These are phyloP conservation scores for Globisporangium rhizosaccharum DNA, from an alignment of 352 stramenopile genomes.

Conservation along the genomic window DNA sequence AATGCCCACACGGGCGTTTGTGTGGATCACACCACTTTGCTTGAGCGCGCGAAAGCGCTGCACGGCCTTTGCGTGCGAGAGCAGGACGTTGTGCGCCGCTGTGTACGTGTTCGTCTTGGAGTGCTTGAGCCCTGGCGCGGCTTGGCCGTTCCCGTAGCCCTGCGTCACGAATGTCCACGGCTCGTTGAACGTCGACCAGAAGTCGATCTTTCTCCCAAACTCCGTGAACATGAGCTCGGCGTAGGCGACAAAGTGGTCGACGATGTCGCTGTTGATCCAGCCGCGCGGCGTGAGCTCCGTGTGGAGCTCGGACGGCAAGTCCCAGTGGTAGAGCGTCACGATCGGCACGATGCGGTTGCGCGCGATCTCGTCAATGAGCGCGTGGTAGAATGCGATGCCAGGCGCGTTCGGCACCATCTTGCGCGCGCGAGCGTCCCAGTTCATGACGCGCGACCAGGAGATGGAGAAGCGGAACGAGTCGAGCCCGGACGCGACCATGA, in stretches of 20 bases:
- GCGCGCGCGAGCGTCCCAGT: no score
- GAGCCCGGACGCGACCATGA: slow-evolving; percentile 91
- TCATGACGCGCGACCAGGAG: no score
- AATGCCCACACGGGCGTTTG: slow-evolving; percentile 88
- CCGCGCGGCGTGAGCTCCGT: slow-evolving; percentile 62
- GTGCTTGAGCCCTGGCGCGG: slow-evolving; percentile 25
- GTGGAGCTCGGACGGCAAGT: slow-evolving; percentile 88
- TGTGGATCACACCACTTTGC: slow-evolving; percentile 18
- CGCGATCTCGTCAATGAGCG: slow-evolving; percentile 78
- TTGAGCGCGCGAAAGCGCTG: slow-evolving; percentile 83
- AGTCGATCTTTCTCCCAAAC: slow-evolving; percentile 89
- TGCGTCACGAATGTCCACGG: slow-evolving; percentile 81
- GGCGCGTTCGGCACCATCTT: slow-evolving; percentile 67
- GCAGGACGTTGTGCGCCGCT: slow-evolving; percentile 86
- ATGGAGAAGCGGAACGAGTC: slow-evolving; percentile 91
- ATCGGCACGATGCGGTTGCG: slow-evolving; percentile 73
- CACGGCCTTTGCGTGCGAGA: slow-evolving; percentile 87
- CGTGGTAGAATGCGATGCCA: slow-evolving; percentile 88
- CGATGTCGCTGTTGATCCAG: slow-evolving; percentile 52
- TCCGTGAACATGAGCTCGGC: slow-evolving; percentile 85
- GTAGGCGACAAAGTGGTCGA: slow-evolving; percentile 84
- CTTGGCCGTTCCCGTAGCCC: slow-evolving; percentile 79
- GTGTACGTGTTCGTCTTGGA: slow-evolving; percentile 44
- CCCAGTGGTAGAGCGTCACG: slow-evolving; percentile 95
- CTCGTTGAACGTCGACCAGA: slow-evolving; percentile 96